These are phyloP conservation scores for Sordariomycetes sp. DNA, from an alignment of 2,329 filamentous ascomycete genomes.

Conservation along the genomic window DNA sequence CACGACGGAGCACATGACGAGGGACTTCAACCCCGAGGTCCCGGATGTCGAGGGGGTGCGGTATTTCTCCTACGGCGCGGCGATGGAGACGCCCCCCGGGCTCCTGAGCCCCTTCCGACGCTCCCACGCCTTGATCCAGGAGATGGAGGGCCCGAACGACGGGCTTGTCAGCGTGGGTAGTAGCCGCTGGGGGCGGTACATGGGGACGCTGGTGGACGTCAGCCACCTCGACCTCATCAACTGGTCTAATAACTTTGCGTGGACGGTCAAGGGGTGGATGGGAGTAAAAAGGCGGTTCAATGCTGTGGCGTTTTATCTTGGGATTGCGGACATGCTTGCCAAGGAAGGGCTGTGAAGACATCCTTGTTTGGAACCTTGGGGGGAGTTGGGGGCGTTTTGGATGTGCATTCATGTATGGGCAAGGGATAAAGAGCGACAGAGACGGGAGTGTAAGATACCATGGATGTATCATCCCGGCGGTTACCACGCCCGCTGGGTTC, in stretches of 20 bases:
- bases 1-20: conserved; percentile 41
- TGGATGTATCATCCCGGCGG: neutral
- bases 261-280: conserved; percentile 35
- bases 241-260: conserved; percentile 49
- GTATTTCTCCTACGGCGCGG: conserved; percentile 52
- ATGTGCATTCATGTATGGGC: neutral
- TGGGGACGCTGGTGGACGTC: conserved; percentile 47
- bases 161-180: conserved; percentile 54
- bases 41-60: conserved; percentile 36
- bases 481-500: neutral
- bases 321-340: conserved; percentile 56
- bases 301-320: conserved; percentile 53
- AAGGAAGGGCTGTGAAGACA: conserved; percentile 39
- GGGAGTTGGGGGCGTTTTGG: neutral
- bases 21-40: conserved; percentile 44
- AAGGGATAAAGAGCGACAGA: neutral
- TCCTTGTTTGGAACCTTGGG: no score
- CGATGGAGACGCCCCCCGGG: conserved; percentile 32
- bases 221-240: conserved; percentile 55
- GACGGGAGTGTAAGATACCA: neutral
- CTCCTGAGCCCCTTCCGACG: conserved; percentile 50
- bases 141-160: conserved; percentile 47
- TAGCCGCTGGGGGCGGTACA: conserved; percentile 48
- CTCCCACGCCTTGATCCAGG: conserved; percentile 34
- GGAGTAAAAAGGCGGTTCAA: conserved; percentile 48